These are phyloP conservation scores for Fusarium sp. DNA, from an alignment of 2,329 filamentous ascomycete species.

Conservation along the genomic window DNA sequence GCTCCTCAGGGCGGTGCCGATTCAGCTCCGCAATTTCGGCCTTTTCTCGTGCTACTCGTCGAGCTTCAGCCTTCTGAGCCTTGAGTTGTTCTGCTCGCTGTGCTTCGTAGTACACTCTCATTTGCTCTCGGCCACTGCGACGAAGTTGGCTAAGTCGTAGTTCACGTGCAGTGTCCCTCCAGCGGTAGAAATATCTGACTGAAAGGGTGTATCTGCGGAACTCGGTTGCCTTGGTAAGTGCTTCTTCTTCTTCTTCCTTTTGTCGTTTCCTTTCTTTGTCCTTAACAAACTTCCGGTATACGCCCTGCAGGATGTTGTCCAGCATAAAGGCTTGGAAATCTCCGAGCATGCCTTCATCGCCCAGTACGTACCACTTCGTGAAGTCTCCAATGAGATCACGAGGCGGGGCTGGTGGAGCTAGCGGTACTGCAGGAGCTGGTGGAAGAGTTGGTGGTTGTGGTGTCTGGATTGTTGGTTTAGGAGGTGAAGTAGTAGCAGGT, in stretches of 20 bases:
- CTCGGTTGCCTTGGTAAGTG: conserved; percentile 59
- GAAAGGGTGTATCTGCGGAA: conserved; percentile 62
- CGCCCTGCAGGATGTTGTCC: conserved; percentile 56
- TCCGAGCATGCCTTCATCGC: conserved; percentile 64
- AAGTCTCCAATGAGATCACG: conserved; percentile 62
- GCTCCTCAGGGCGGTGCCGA: conserved; percentile 50
- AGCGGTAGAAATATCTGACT: conserved; percentile 68
- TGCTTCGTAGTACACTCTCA: conserved; percentile 58
- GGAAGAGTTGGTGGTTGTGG: conserved; percentile 12
- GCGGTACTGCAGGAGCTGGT: conserved; percentile 11
- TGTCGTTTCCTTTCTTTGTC: conserved; percentile 56
- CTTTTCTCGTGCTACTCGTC: conserved; percentile 40
- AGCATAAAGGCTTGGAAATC: conserved; percentile 61
- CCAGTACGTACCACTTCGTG: conserved; percentile 65
- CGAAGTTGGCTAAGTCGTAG: conserved; percentile 63
- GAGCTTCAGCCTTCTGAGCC: conserved; percentile 50
- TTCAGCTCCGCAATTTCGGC: conserved; percentile 45
- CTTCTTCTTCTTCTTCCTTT: conserved; percentile 61
- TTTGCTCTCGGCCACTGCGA: conserved; percentile 62
- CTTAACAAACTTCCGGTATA: conserved; percentile 54
- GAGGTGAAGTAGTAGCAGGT: conserved; percentile 2
- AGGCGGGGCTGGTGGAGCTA: conserved; percentile 34
- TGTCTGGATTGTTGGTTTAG: conserved; percentile 6
- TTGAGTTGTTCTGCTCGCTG: conserved; percentile 49
- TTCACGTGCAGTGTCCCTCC: conserved; percentile 62